Percentiles rank a stretch among this genome's conserved stretches.
Conservation (phyloP, 768 basidiomycete genomes). For the Suillus discolor region DNA sequence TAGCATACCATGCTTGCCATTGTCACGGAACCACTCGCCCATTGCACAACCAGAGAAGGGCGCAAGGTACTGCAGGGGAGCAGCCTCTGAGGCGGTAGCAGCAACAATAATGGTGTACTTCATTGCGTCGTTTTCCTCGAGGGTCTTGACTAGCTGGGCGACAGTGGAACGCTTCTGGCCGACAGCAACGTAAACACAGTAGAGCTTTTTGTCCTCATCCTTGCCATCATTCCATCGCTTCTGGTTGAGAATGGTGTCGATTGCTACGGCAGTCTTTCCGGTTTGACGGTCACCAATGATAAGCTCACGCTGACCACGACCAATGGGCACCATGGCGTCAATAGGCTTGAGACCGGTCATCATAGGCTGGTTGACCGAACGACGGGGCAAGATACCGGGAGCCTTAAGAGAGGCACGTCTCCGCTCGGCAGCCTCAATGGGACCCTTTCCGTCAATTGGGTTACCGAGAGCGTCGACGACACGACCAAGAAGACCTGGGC, state of each 20-base stretch:
- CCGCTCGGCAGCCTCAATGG: slow-evolving; percentile 91
- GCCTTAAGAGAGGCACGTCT: slow-evolving; percentile 98
- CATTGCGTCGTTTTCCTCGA: slow-evolving; percentile 99
- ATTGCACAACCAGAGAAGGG: slow-evolving; percentile 99
- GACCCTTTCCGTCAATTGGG: slow-evolving; percentile 99
- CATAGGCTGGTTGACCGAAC: slow-evolving; percentile 99
- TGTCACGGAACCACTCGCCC: slow-evolving; percentile 99
- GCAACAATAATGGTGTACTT: slow-evolving; percentile 99
- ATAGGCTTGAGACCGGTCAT: slow-evolving; percentile 99
- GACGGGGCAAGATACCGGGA: slow-evolving; percentile 98
- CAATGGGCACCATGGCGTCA: slow-evolving; percentile 99
- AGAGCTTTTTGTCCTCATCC: slow-evolving; percentile 97
- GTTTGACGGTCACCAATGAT: slow-evolving; percentile 99
- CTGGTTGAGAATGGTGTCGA: slow-evolving; percentile 99
- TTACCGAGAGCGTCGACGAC: slow-evolving; percentile 99
- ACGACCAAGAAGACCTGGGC: slow-evolving; percentile 95
- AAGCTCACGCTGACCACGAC: slow-evolving; percentile 99
- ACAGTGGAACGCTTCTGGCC: slow-evolving; percentile 99
- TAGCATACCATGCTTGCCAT: slow-evolving; percentile 94
- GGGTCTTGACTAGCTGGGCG: slow-evolving; percentile 98
- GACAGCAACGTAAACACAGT: slow-evolving; percentile 99
- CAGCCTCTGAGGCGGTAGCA: slow-evolving; percentile 98
- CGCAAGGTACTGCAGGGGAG: slow-evolving; percentile 98
- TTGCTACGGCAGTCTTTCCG: slow-evolving; percentile 98
- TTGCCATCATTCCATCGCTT: slow-evolving; percentile 99